These are phyloP conservation scores for Pyrenula aspistea DNA, from an alignment of 495 filamentous ascomycete species.

Conservation along the genomic window DNA sequence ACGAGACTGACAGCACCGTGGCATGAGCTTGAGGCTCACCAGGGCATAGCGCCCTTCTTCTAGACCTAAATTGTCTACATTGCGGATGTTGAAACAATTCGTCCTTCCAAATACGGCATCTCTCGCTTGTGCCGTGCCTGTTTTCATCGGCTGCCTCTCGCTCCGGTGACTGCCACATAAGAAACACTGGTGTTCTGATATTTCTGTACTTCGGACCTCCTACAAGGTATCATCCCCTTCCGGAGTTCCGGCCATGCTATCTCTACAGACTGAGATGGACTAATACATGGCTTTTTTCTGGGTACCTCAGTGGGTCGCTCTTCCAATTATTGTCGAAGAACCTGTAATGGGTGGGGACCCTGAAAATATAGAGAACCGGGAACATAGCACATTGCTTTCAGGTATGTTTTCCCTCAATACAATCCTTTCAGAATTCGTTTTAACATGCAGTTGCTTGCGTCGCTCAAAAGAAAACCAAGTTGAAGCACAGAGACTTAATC, in stretches of 20 bases:
- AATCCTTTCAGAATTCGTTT: not conserved
- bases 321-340: slow-evolving; percentile 27
- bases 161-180: not conserved
- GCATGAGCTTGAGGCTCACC: not conserved
- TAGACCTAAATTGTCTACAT: not conserved
- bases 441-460: not conserved
- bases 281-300: slow-evolving; percentile 26
- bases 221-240: not conserved
- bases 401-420: slow-evolving; percentile 1
- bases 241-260: not conserved
- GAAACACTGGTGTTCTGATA: not conserved
- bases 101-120: not conserved
- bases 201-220: not conserved
- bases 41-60: not conserved
- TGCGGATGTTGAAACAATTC: not conserved
- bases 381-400: slow-evolving; percentile 1
- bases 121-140: not conserved
- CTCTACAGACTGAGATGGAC: not conserved
- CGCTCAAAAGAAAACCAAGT: slow-evolving; percentile 10
- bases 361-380: slow-evolving; percentile 7
- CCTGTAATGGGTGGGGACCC: slow-evolving; percentile 22
- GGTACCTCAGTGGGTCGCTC: slow-evolving; percentile 30
- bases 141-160: not conserved
- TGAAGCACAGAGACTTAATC: not conserved
- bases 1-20: not conserved